phyloP scores from a whole-genome alignment of 768 basidiomycete genomes.

The Strobilomyces confusus region DNA sequence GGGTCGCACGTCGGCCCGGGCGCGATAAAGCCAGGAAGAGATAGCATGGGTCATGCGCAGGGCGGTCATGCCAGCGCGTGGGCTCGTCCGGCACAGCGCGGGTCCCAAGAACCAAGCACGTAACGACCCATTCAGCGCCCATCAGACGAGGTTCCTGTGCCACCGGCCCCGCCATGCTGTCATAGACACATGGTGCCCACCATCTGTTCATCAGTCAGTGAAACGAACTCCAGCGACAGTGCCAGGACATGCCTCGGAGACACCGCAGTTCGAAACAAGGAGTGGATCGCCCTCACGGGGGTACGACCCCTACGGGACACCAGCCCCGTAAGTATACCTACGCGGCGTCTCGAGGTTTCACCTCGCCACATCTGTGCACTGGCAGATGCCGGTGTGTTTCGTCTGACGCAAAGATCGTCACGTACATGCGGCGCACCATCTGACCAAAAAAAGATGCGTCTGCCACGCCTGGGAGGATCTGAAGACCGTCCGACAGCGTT shows the following conservation, averaged over 20 bases:
- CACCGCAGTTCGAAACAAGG: background rate
- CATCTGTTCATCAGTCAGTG: conserved; percentile 5
- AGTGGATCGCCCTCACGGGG: background rate
- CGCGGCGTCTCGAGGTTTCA: background rate
- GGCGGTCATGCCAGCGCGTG: background rate
- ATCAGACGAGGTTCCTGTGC: conserved; percentile 8
- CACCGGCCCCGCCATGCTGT: conserved; percentile 16
- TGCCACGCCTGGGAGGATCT: background rate
- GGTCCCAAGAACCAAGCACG: conserved; percentile 3
- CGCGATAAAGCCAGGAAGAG: background rate
- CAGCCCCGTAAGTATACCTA: background rate
- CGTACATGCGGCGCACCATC: conserved; percentile 1
- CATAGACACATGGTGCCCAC: conserved; percentile 2
- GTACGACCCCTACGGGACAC: background rate
- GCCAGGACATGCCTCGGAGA: conserved; percentile 2
- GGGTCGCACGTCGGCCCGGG: background rate
- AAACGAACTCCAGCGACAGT: background rate
- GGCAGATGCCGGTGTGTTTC: background rate
- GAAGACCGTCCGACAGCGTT: background rate
- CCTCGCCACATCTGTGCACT: background rate
- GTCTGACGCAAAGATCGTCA: background rate
- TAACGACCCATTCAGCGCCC: conserved; percentile 9
- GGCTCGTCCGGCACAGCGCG: conserved; percentile 5
- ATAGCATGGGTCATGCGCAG: background rate
- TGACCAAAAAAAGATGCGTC: background rate